Base-by-base conservation (phyloP, 1,284 basidiomycete genomes). In the Apiotrichum akiyoshidainum region DNA sequence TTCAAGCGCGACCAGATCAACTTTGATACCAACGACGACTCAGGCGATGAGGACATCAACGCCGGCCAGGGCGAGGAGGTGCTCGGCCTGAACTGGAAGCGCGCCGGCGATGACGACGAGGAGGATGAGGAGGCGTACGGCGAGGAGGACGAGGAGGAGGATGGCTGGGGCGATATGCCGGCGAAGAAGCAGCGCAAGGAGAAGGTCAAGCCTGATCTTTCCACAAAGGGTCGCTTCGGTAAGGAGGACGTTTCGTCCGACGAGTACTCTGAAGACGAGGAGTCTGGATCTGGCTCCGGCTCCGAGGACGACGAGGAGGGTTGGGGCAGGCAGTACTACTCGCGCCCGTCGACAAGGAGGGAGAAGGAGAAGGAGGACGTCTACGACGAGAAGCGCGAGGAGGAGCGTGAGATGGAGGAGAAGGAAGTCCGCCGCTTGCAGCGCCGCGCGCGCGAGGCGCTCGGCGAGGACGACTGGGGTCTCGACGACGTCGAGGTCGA, bases 251-350 rank as follows among this genome's bases (percentile, higher is more conserved):
- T 80, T 34, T 81, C 80, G 9, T 80, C 79, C 6, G 83, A 83
- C 39, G 84, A 82, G 12, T 82, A 83, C 9, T 81, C 81, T 5
- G 81, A 81, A 0, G 75, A 74, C 16, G 82, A 83, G 48, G 70
- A 58, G 34, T 63, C 61, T 6, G 68, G 62, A 1, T 58, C 55
- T 2, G 65, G 57, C 8, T 64, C 61, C 14, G 68, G 55, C 1
- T 63, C 64, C 19, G 64, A 58, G 16, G 81, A 84, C 34, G 71
- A 69, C 11, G 76, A 78, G 64, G 88, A 90, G 74, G 84, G 83
- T 1, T 94, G 92, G 92, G 92, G 92, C 3, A 80, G 80, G 61
- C 84, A 86, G 21, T 94, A 93, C 75, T 93, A 94, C 75, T 84
- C 90, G n/a, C 68, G 70, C 21, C 78, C 78, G 16, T 74, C 72